Percentiles rank a stretch among this genome's conserved stretches.
These are phyloP conservation scores for Blastobotrys elegans DNA, from an alignment of 1,139 yeast species.

Conservation along the genomic window DNA sequence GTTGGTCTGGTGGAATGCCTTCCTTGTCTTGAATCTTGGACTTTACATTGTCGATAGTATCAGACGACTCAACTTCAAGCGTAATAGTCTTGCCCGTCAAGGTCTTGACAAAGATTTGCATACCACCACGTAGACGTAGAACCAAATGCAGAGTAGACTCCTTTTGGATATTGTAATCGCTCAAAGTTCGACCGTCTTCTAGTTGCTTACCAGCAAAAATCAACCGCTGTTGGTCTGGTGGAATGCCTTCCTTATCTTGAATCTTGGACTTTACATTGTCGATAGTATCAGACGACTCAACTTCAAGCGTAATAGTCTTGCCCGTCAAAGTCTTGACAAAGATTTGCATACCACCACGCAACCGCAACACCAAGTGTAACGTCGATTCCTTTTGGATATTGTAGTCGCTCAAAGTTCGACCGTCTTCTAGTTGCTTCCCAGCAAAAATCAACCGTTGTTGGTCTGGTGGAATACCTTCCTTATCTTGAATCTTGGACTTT, in stretches of 20 bases:
- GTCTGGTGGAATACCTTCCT: slow-evolving; percentile 94
- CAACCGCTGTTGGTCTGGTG: slow-evolving; percentile 91
- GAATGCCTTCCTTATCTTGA: slow-evolving; percentile 93
- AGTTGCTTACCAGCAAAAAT: slow-evolving; percentile 93
- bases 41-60: slow-evolving; percentile 91
- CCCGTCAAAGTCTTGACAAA: slow-evolving; percentile 76
- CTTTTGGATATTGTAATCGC: slow-evolving; percentile 93
- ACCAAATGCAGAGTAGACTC: slow-evolving; percentile 87
- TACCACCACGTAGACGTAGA: slow-evolving; percentile 65
- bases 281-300: slow-evolving; percentile 90
- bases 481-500: slow-evolving; percentile 90
- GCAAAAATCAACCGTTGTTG: slow-evolving; percentile 90
- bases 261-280: slow-evolving; percentile 92
- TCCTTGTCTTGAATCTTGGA: slow-evolving; percentile 92
- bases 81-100: slow-evolving; percentile 78
- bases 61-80: slow-evolving; percentile 91
- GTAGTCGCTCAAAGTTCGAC: slow-evolving; percentile 89
- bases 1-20: slow-evolving; percentile 94
- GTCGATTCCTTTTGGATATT: slow-evolving; percentile 94
- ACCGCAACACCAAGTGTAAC: slow-evolving; percentile 77
- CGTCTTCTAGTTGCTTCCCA: slow-evolving; percentile 92
- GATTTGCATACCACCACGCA: slow-evolving; percentile 69
- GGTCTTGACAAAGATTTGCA: slow-evolving; percentile 58
- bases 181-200: slow-evolving; percentile 88
- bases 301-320: slow-evolving; percentile 84